Base-by-base conservation (phyloP, 108 stramenopile genomes). In the Skeletonema marinoi region DNA sequence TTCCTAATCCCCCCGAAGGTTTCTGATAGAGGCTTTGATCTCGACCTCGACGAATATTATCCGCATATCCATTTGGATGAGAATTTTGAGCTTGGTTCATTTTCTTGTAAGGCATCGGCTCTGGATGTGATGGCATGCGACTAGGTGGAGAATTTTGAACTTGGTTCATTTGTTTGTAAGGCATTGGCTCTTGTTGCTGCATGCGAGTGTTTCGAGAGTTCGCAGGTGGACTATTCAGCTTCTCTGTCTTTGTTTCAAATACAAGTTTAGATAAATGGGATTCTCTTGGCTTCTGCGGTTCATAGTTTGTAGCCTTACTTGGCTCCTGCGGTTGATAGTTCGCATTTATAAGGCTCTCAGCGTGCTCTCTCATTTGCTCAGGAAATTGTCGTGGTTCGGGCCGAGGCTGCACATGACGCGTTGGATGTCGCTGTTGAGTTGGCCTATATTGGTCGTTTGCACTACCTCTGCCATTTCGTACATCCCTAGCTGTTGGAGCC, bases 171-270 rank as follows among this genome's bases (percentile, higher is more conserved):
- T 51, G 50, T 3, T 51, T 17, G 7, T 19, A 51, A 21, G n/a
- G 50, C 6, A 51, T 19, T 6, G 17, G 6, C 17, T 51, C 50
- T 19, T 21, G 50, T n/a, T 16, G 17, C 19, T 5, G 0, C 17
- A 19, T 19, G 50, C 8, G 51, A 8, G 7, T 56, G 25, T 56
- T 25, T 56, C 4, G 25, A 25, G 2, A 46, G 44, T 46, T n/a
- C 16, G 3, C 14, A 0, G 44, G 44, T 4, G 16, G 44, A 16
- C 16, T 2, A 46, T 46, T 46, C 3, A 46, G 9, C 54, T 56
- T 56, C 21, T 56, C 54, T 19, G 54, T 56, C 54, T 56, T 56
- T 56, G 54, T 56, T n/a, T 56, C 54, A 56, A 25, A 56, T 29
- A 56, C 25, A n/a, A 56, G 54, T 56, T 56, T 56, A 2, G 54